Evolutionary conservation across 495 filamentous ascomycete genomes (phyloP).

Genomic region (Geopyxis carbonaria): DNA sequence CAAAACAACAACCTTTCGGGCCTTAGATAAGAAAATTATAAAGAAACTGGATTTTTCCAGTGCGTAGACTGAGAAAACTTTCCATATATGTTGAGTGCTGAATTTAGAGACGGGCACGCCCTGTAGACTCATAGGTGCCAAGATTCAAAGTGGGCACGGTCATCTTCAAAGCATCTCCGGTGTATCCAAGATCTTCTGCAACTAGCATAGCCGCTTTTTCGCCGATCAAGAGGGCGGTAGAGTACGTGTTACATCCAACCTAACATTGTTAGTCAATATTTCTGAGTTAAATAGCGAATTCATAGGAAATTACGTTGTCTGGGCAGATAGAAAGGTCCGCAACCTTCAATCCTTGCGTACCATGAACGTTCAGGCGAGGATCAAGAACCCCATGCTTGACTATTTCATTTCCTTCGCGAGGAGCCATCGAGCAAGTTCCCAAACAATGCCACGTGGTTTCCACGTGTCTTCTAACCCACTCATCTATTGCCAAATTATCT

Average conservation of each 20-base stretch:
- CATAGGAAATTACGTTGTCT: conserved; percentile 64
- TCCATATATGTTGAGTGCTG: too few relatives aligned
- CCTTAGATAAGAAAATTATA: too few relatives aligned
- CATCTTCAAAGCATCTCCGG: conserved; percentile 58
- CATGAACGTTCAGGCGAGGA: conserved; percentile 63
- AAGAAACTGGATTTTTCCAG: too few relatives aligned
- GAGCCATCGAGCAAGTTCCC: conserved; percentile 44
- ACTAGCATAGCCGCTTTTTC: conserved; percentile 59
- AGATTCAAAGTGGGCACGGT: conserved; percentile 39
- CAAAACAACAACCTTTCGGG: too few relatives aligned
- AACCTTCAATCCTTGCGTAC: conserved; percentile 64
- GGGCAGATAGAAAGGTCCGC: conserved; percentile 67
- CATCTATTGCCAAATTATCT: conserved; percentile 54
- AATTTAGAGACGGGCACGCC: conserved; percentile 29
- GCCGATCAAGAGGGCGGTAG: conserved; percentile 64
- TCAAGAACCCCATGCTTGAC: conserved; percentile 69
- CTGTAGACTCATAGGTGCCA: conserved; percentile 30
- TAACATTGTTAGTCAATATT: conserved; percentile 6
- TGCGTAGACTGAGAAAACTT: too few relatives aligned
- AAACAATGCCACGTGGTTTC: conserved; percentile 65
- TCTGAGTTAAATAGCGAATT: neutral
- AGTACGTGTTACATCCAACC: conserved; percentile 28
- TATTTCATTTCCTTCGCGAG: conserved; percentile 58
- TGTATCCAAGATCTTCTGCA: conserved; percentile 64
- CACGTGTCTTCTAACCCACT: conserved; percentile 61